Evolutionary conservation across 805 yeast genomes (phyloP).

Genomic region (Yarrowia deformans): DNA sequence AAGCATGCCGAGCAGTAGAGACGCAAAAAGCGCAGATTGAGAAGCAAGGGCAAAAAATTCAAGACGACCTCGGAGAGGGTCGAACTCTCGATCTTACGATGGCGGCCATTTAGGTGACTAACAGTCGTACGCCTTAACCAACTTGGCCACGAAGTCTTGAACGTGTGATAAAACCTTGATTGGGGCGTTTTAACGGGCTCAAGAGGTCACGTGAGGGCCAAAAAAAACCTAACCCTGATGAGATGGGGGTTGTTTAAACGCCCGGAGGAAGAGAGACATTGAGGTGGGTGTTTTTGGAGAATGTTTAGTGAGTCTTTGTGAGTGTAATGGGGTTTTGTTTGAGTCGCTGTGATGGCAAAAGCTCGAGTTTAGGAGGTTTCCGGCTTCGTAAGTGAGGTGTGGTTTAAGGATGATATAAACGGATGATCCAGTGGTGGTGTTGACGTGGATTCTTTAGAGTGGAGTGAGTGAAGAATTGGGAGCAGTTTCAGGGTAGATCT

Average conservation of each 20-base stretch:
- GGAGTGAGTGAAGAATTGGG: too few relatives aligned
- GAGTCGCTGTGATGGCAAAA: too few relatives aligned
- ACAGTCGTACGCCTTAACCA: constrained; percentile 41
- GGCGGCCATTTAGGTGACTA: constrained; percentile 39
- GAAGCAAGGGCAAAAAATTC: background rate
- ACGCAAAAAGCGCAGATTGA: background rate
- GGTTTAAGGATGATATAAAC: too few relatives aligned
- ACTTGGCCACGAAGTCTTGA: constrained; percentile 40
- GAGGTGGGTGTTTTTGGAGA: too few relatives aligned
- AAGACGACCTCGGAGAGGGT: constrained; percentile 41
- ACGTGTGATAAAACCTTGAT: constrained; percentile 4
- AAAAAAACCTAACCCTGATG: background rate
- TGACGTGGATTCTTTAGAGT: too few relatives aligned
- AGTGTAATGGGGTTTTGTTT: too few relatives aligned
- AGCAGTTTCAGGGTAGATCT: too few relatives aligned
- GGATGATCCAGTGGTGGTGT: too few relatives aligned
- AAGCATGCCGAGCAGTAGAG: constrained; percentile 7
- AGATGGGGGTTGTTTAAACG: background rate
- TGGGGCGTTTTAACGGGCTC: background rate
- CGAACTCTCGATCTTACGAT: constrained; percentile 41
- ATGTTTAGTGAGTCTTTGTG: too few relatives aligned
- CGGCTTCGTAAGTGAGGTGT: too few relatives aligned
- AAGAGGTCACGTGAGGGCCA: background rate
- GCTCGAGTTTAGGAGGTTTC: too few relatives aligned
- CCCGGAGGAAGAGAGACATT: background rate